phyloP scores from a whole-genome alignment of 2,329 filamentous ascomycete species.

The Metarhizium sp. region DNA sequence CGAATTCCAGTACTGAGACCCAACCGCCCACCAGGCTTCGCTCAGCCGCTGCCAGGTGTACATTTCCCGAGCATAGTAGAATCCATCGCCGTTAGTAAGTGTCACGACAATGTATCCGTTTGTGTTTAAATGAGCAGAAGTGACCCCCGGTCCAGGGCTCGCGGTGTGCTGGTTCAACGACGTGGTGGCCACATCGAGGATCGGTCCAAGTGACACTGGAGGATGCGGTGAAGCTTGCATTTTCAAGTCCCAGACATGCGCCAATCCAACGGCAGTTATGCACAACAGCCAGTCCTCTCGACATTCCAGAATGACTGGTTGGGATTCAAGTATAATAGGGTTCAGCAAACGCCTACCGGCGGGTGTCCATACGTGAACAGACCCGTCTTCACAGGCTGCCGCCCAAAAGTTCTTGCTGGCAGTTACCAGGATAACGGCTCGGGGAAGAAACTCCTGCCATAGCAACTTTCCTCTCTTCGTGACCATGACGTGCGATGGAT shows the following conservation, averaged over 20 bases:
- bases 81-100: conserved; percentile 89
- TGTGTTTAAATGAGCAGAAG: conserved; percentile 84
- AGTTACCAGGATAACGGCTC: conserved; percentile 79
- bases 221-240: conserved; percentile 78
- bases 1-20: conserved; percentile 98
- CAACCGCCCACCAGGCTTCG: conserved; percentile 96
- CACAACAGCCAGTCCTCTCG: conserved; percentile 83
- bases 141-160: conserved; percentile 72
- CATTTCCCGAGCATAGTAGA: conserved; percentile 77
- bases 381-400: conserved; percentile 87
- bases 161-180: conserved; percentile 67
- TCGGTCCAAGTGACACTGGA: conserved; percentile 77
- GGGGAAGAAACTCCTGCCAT: conserved; percentile 91
- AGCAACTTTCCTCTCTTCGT: conserved; percentile 70
- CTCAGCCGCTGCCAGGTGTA: conserved; percentile 92
- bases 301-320: conserved; percentile 89
- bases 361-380: conserved; percentile 83
- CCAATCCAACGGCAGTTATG: conserved; percentile 80
- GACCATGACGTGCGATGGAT: conserved; percentile 76
- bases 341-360: conserved; percentile 80
- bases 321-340: conserved; percentile 78
- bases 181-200: conserved; percentile 77
- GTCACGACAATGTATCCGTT: conserved; percentile 81
- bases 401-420: conserved; percentile 89
- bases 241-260: conserved; percentile 88